These are phyloP conservation scores for Verticillium nonalfalfae DNA, from an alignment of 2,329 filamentous ascomycete species.

Conservation along the genomic window DNA sequence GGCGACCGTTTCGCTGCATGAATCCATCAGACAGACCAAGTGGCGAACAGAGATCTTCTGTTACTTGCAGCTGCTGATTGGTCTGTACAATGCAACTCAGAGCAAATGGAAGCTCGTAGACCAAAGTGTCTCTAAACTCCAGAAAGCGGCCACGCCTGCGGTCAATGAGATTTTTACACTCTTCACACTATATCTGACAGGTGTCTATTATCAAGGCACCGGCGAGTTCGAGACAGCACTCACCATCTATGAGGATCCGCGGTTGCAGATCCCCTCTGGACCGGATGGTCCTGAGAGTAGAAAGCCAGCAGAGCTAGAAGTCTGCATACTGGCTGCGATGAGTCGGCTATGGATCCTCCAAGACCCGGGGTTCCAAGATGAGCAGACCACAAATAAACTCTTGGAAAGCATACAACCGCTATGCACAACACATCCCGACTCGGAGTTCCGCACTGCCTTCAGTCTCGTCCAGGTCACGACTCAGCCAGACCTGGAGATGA, in stretches of 20 bases:
- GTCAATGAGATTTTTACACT: conserved; percentile 30
- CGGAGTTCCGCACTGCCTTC: conserved; percentile 72
- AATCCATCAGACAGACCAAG: conserved; percentile 50
- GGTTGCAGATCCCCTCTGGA: conserved; percentile 46
- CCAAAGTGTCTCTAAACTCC: conserved; percentile 48
- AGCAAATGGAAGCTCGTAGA: conserved; percentile 64
- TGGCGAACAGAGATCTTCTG: conserved; percentile 63
- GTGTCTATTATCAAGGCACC: conserved; percentile 69
- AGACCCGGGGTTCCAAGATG: conserved; percentile 48
- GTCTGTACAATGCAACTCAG: conserved; percentile 62
- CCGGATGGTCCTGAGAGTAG: conserved; percentile 27
- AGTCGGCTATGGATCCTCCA: conserved; percentile 71
- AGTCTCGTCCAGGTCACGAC: conserved; percentile 68
- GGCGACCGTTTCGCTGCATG: conserved; percentile 41
- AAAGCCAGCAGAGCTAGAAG: conserved; percentile 52
- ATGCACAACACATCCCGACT: conserved; percentile 63
- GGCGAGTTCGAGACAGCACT: conserved; percentile 68
- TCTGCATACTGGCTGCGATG: conserved; percentile 59
- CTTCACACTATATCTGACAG: conserved; percentile 65
- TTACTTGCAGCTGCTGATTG: conserved; percentile 65
- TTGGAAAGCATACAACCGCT: conserved; percentile 61
- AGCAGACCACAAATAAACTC: conserved; percentile 51
- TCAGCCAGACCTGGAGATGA: conserved; percentile 58
- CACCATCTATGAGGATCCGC: conserved; percentile 54
- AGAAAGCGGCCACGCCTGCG: conserved; percentile 17